Evolutionary conservation across 805 yeast species (phyloP).

Genomic region (Nadsonia fulvescens): DNA sequence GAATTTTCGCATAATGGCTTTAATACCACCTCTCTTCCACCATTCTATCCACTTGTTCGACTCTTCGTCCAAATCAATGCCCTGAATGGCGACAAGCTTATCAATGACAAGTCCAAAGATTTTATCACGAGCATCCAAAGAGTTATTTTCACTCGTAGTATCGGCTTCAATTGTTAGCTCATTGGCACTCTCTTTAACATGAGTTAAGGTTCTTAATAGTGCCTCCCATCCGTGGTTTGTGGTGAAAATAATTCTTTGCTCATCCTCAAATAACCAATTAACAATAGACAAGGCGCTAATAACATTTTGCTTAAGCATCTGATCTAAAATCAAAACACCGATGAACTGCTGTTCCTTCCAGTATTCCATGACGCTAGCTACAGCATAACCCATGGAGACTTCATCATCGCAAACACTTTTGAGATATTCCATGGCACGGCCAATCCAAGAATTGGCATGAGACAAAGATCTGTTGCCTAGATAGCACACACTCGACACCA

Average conservation of each 20-base stretch:
- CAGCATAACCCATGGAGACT: conserved; percentile 27
- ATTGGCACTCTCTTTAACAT: conserved; percentile 1
- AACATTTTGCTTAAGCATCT: conserved; percentile 29
- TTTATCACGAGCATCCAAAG: conserved; percentile 2
- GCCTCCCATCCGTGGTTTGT: conserved; percentile 18
- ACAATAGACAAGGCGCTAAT: conserved; percentile 26
- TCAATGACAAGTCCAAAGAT: conserved; percentile 1
- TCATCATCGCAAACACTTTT: conserved; percentile 15
- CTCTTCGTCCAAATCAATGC: neutral
- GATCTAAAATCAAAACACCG: conserved; percentile 41
- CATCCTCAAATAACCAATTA: conserved; percentile 18
- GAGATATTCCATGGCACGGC: conserved; percentile 21
- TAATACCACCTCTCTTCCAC: conserved; percentile 6
- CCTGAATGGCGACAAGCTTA: no score
- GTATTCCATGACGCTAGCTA: conserved; percentile 38
- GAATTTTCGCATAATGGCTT: conserved; percentile 3
- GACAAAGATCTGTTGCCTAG: conserved; percentile 82
- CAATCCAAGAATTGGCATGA: conserved; percentile 43
- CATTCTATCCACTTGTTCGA: conserved; percentile 6
- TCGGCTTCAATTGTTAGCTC: conserved; percentile 1
- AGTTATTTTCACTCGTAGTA: conserved; percentile 1
- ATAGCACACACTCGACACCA: conserved; percentile 56
- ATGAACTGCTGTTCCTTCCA: conserved; percentile 53
- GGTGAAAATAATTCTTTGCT: conserved; percentile 13
- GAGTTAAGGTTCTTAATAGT: conserved; percentile 6